Base-by-base conservation (phyloP, 768 basidiomycete species). In the Boletales sp. region DNA sequence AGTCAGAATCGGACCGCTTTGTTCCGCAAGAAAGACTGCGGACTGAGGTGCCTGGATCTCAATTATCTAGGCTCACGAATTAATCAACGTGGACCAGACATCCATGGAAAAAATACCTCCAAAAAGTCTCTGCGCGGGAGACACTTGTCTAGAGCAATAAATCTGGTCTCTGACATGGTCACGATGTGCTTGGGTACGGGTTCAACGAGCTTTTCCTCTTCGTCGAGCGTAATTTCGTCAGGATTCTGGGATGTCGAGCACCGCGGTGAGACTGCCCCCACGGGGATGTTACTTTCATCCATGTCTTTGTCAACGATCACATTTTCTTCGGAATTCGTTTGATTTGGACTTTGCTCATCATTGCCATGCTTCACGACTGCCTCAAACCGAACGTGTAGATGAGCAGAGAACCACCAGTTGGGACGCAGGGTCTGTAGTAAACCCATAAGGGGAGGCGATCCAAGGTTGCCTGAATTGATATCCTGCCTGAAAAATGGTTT, bases 131-230 rank as follows among this genome's bases (percentile, higher is more conserved):
- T 80, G 8, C 72, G 75, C 0, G 82, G 82, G 4, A 91, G 76
- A 54, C 93, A 95, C 66, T 97, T 97, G 68, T 94, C 92, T 4
- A 98, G 72, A 5, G 94, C 94, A 14, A 98, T 69, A 68, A 98
- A 97, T 37, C 74, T 80, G 0, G 94, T 97, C 52, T 75, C 66
- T 6, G 56, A 56, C 17, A 55, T 57, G 17, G 48, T 45, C 29
- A 52, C 19, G 13, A 54, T 27, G 49, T 59, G 67, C 21, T 69
- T 62, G 8, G 71, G 69, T 9, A 58, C 62, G 11, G 69, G 70
- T n/a, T 61, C 66, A 2, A 71, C 73, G 7, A 69, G 65, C 2
- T 73, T 72, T 47, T 78, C 78, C 53, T 78, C 75, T 29, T 80
- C 76, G 3, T 70, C 74, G 17, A 79, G 59, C 5, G 52, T 57